phyloP scores from a whole-genome alignment of 2,329 filamentous ascomycete genomes.

The Grosmannia serpens region DNA sequence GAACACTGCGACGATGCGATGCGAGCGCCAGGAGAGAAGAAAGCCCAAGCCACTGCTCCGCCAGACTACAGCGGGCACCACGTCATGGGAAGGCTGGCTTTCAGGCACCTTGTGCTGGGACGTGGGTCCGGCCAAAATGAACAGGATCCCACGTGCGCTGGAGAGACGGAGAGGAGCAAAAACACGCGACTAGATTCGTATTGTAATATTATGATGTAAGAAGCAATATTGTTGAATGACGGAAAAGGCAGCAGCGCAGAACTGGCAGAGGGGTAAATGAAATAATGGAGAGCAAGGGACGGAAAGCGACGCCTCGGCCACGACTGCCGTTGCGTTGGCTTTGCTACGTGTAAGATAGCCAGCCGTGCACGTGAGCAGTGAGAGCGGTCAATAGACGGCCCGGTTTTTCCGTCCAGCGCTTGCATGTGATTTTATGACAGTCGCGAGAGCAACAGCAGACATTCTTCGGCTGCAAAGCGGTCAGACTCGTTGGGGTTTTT shows the following conservation, averaged over 20 bases:
- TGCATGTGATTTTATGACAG: not conserved
- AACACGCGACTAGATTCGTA: too few relatives aligned
- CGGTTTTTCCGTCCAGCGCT: not conserved
- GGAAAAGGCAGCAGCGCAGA: not conserved
- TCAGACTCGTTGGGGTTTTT: not conserved
- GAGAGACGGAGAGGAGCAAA: not conserved
- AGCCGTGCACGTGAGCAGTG: not conserved
- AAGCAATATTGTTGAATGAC: not conserved
- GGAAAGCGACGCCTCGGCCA: not conserved
- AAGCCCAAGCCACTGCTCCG: not conserved
- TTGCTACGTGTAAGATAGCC: not conserved
- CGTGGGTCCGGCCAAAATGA: not conserved
- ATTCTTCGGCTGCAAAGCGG: not conserved
- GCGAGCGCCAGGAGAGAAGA: not conserved
- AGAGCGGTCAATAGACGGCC: not conserved
- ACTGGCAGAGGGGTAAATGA: not conserved
- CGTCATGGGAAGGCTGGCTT: not conserved
- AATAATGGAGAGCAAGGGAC: not conserved
- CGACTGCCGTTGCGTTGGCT: not conserved
- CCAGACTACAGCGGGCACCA: not conserved
- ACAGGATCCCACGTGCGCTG: not conserved
- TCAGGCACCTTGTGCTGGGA: not conserved
- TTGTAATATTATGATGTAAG: too few relatives aligned
- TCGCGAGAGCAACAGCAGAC: not conserved
- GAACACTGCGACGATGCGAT: not conserved